Conservation (phyloP, 495 filamentous ascomycete species). For the Cenococcum geophilum region DNA sequence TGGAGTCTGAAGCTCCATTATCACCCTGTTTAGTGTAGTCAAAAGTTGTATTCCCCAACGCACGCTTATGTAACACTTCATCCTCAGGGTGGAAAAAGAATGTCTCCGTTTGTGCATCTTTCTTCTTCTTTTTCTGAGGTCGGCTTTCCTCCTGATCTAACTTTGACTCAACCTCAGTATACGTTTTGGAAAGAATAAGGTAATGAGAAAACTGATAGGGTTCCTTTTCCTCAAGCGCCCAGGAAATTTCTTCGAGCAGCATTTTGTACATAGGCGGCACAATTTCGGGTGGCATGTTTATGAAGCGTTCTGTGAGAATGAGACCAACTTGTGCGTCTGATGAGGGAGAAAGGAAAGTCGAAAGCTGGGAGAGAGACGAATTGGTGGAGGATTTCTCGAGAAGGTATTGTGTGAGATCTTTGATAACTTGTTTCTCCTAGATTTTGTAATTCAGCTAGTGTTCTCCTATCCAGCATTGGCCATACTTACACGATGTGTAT, state of each 20-base stretch:
- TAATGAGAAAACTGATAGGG: slow-evolving; percentile 93
- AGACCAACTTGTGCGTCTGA: slow-evolving; percentile 63
- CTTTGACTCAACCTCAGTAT: slow-evolving; percentile 76
- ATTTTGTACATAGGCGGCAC: slow-evolving; percentile 95
- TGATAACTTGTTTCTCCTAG: slow-evolving; percentile 28
- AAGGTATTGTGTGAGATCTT: slow-evolving; percentile 63
- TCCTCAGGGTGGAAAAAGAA: slow-evolving; percentile 98
- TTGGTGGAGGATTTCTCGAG: slow-evolving; percentile 50
- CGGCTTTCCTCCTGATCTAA: slow-evolving; percentile 60
- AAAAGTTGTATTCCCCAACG: slow-evolving; percentile 57
- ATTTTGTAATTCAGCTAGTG: neutral
- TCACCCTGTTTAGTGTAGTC: slow-evolving; percentile 71
- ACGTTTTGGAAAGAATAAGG: slow-evolving; percentile 82
- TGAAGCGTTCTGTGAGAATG: slow-evolving; percentile 80
- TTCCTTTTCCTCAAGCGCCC: slow-evolving; percentile 84
- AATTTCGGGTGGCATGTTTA: slow-evolving; percentile 91
- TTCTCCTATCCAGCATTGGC: neutral
- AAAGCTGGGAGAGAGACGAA: slow-evolving; percentile 49
- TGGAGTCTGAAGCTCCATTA: slow-evolving; percentile 77
- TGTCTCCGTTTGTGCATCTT: slow-evolving; percentile 40
- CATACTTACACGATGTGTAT: slow-evolving; percentile 59
- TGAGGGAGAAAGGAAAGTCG: slow-evolving; percentile 49
- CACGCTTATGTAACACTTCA: slow-evolving; percentile 74
- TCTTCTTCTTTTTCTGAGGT: slow-evolving; percentile 71
- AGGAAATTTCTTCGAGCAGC: slow-evolving; percentile 86